Evolutionary conservation across 2,329 filamentous ascomycete genomes (phyloP), one percentile per base, ranked within the genome.

Genomic region (Scedosporium boydii): DNA sequence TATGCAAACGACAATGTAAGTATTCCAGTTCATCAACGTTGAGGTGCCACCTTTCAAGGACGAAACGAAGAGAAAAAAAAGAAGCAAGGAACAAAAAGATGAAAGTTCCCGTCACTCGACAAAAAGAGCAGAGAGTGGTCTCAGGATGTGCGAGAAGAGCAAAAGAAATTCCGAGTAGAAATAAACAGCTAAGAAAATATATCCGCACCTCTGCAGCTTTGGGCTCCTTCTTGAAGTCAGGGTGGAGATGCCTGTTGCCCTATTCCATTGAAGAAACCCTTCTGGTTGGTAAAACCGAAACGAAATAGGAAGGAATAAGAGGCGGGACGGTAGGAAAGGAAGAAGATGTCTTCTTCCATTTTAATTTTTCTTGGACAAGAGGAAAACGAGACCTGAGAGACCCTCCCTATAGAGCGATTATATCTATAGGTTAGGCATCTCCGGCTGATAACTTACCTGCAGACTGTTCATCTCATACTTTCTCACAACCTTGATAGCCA

Each of bases 401-500:
- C 21, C n/a, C 48, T 34, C 42, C 59, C 21, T 10, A 26, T 18
- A 34, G 51, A 56, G 59, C 6, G 34, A 6, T n/a, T 26, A 34
- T 42, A 38, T 38, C 46, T 42, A 38, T 27, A 18, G 23, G 51
- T 3, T 27, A 23, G 51, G 21, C 51, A 55, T n/a, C 59, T 51
- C 59, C 59, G 46, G 48, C n/a, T 56, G 51, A 7, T 16, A 38
- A 88, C 92, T 85, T 84, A 99, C 95, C 91, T 98, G 95, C 81
- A 89, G 92, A 68, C 88, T 93, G 78, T 96, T 98, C 91, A 99
- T 97, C 78, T 99, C 95, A 74, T 91, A 98, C 78, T 98, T 98
- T 72, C 95, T 89, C 66, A 99, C 95, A 60, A 99, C 95, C 77
- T 99, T 99, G 82, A 99, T 98, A 69, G 93, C 95, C 41, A 95